Percentiles rank a stretch among this genome's conserved stretches.
These are phyloP conservation scores for Talaromyces albobiverticillius DNA, from an alignment of 2,329 filamentous ascomycete genomes.

Conservation along the genomic window DNA sequence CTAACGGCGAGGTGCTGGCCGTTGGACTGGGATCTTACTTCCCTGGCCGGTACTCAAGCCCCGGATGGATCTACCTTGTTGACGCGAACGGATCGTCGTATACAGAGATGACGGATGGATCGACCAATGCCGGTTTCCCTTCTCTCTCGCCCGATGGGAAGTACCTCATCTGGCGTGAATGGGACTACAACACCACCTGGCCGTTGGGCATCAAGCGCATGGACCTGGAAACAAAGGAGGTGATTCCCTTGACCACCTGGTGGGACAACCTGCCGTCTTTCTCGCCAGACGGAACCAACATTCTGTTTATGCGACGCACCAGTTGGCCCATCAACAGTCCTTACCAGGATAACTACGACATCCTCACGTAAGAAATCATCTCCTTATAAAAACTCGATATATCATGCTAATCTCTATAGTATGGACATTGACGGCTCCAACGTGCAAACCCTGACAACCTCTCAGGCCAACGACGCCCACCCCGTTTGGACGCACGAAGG, in stretches of 20 bases:
- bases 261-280: conserved; percentile 41
- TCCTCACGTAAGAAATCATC: neutral
- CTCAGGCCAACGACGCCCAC: neutral
- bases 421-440: neutral
- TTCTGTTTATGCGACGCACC: conserved; percentile 40
- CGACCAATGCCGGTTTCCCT: neutral
- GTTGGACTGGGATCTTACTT: conserved; percentile 44
- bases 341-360: neutral
- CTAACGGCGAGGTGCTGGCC: conserved; percentile 37
- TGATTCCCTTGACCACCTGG: conserved; percentile 31
- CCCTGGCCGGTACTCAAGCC: conserved; percentile 25
- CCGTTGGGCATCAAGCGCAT: conserved; percentile 1
- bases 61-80: conserved; percentile 22
- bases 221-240: conserved; percentile 26
- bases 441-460: neutral
- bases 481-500: neutral
- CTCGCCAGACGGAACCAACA: conserved; percentile 37
- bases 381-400: no score
- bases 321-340: conserved; percentile 14
- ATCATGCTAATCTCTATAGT: neutral
- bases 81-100: conserved; percentile 14
- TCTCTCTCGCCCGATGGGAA: neutral
- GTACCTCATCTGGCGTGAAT: neutral
- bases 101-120: neutral
- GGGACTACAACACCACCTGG: neutral